A percentile compares a stretch with the other conserved stretches of the same genome.
Evolutionary conservation across 2,329 filamentous ascomycete species (phyloP).

Genomic region (Zymoseptoria passerinii): DNA sequence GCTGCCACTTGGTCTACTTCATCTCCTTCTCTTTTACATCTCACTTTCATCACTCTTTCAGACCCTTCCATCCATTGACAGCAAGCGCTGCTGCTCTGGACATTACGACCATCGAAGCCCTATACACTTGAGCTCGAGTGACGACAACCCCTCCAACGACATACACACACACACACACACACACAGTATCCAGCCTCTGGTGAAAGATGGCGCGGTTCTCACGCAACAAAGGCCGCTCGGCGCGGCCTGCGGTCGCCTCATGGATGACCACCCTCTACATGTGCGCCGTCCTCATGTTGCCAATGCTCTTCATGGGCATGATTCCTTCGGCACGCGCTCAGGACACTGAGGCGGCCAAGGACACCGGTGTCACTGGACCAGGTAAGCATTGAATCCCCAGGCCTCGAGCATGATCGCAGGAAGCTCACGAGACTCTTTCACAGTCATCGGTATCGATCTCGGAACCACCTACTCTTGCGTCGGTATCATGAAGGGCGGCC

Average conservation of each 20-base stretch:
- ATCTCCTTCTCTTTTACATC: not conserved
- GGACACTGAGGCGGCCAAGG: slow-evolving; percentile 60
- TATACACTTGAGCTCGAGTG: not conserved
- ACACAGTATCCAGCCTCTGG: slow-evolving; percentile 20
- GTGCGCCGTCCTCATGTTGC: slow-evolving; percentile 74
- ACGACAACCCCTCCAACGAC: slow-evolving; percentile 1
- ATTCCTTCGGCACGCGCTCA: slow-evolving; percentile 51
- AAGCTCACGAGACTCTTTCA: slow-evolving; percentile 2
- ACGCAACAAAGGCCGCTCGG: slow-evolving; percentile 23
- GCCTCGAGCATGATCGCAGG: not conserved
- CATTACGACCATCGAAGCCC: not conserved
- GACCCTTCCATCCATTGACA: not conserved
- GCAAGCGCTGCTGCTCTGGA: not conserved
- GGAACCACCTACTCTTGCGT: slow-evolving; percentile 84
- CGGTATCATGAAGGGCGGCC: slow-evolving; percentile 91
- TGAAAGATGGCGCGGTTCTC: slow-evolving; percentile 29
- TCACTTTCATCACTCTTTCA: not conserved
- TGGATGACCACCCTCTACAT: slow-evolving; percentile 90
- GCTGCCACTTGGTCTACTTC: not conserved
- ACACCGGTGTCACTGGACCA: slow-evolving; percentile 62
- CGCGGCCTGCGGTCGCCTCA: slow-evolving; percentile 22
- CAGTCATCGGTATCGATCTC: slow-evolving; percentile 89
- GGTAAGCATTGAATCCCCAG: slow-evolving; percentile 33
- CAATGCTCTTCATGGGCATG: slow-evolving; percentile 72
- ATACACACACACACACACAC: not conserved